Evolutionary conservation across 176 grass and related monocot genomes (phyloP).

Genomic region (Thinopyrum elongatum): DNA sequence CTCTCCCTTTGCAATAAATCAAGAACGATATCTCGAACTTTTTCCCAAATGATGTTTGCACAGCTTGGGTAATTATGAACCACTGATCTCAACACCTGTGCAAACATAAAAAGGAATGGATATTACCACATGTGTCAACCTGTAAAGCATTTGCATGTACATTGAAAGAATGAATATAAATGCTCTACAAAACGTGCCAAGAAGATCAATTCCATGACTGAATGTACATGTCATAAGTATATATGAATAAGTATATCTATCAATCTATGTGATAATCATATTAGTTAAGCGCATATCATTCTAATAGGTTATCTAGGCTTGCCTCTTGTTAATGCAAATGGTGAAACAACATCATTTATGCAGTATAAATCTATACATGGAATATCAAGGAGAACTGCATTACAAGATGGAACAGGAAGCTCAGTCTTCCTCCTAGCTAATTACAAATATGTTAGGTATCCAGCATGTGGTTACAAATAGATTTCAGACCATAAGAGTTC

Average conservation of each 20-base stretch:
- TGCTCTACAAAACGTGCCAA: neutral
- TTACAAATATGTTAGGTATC: neutral
- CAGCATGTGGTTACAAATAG: neutral
- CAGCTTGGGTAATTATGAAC: conserved; percentile 84
- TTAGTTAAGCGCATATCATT: neutral
- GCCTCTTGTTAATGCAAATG: conserved; percentile 19
- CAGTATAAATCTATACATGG: conserved; percentile 15
- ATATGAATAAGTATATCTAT: neutral
- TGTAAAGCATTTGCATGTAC: neutral
- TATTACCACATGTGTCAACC: conserved; percentile 9
- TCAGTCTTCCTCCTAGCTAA: neutral
- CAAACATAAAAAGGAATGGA: conserved; percentile 22
- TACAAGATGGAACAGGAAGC: neutral
- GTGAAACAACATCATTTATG: neutral
- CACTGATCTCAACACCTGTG: conserved; percentile 67
- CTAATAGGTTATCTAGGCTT: neutral
- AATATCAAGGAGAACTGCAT: neutral
- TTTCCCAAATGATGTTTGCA: conserved; percentile 61
- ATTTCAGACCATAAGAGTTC: neutral
- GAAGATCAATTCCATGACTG: conserved; percentile 1
- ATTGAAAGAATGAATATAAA: conserved; percentile 25
- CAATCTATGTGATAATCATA: neutral
- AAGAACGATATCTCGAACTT: conserved; percentile 51
- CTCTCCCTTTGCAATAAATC: conserved; percentile 54
- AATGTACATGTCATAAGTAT: neutral